Evolutionary conservation across 2,329 filamentous ascomycete species (phyloP).

Genomic region (Stachybotrys elegans): DNA sequence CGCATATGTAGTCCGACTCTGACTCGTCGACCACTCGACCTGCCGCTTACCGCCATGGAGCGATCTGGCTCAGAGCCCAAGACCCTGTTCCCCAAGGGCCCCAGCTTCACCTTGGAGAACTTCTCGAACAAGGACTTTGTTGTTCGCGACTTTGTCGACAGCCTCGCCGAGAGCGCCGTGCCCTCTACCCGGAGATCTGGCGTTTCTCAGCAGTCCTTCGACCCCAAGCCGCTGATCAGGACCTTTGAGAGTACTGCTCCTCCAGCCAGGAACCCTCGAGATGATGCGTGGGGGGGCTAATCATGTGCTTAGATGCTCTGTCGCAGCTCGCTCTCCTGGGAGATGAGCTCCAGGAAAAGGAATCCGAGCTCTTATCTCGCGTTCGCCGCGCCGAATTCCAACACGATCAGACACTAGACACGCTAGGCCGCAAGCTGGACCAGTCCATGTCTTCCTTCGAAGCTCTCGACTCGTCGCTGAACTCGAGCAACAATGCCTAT

Average conservation of each 20-base stretch:
- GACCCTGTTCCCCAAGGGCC: slow-evolving; percentile 70
- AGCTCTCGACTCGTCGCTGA: slow-evolving; percentile 77
- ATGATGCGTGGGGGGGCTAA: slow-evolving; percentile 9
- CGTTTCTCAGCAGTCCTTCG: slow-evolving; percentile 63
- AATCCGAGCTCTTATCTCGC: slow-evolving; percentile 85
- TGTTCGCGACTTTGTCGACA: slow-evolving; percentile 95
- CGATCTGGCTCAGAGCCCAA: slow-evolving; percentile 46
- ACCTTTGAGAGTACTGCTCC: slow-evolving; percentile 70
- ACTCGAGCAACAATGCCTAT: slow-evolving; percentile 39
- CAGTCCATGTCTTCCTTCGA: slow-evolving; percentile 91
- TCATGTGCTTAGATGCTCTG: slow-evolving; percentile 46
- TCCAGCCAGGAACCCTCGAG: background rate
- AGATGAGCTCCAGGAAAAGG: slow-evolving; percentile 81
- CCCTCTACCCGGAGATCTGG: slow-evolving; percentile 76
- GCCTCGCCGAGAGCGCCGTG: slow-evolving; percentile 78
- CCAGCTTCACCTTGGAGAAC: slow-evolving; percentile 82
- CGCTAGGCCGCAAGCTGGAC: slow-evolving; percentile 82
- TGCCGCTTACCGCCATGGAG: slow-evolving; percentile 31
- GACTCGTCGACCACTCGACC: slow-evolving; percentile 13
- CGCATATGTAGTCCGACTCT: slow-evolving; percentile 25
- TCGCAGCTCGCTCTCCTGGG: slow-evolving; percentile 65
- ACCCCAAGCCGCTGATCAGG: slow-evolving; percentile 93
- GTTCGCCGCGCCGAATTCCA: slow-evolving; percentile 88
- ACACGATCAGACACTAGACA: slow-evolving; percentile 86
- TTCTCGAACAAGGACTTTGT: slow-evolving; percentile 92